Conservation (phyloP, 768 basidiomycete genomes). For the Suillus brevipes region DNA sequence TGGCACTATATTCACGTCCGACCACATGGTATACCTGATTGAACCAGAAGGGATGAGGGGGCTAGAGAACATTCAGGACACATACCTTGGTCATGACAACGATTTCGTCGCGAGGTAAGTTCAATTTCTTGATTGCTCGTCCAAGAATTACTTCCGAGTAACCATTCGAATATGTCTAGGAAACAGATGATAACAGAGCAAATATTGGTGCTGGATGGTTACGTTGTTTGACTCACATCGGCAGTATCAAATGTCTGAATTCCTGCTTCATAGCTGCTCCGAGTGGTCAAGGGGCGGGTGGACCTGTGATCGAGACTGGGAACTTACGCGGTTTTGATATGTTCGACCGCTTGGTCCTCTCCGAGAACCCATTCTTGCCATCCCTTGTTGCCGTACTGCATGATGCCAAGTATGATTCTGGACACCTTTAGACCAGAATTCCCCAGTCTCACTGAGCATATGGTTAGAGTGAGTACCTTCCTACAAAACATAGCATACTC, state of each 20-base stretch:
- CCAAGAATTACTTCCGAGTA: slow-evolving; percentile 67
- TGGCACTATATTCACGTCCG: slow-evolving; percentile 18
- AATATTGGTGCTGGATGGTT: not conserved
- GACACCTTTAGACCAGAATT: slow-evolving; percentile 52
- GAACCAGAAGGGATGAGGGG: not conserved
- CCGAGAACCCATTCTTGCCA: slow-evolving; percentile 57
- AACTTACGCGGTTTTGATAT: slow-evolving; percentile 50
- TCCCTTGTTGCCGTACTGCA: slow-evolving; percentile 44
- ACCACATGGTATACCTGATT: slow-evolving; percentile 44
- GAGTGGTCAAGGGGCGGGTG: not conserved
- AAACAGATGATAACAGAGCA: not conserved
- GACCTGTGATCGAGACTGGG: not conserved
- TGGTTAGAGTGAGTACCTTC: not conserved
- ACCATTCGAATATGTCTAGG: slow-evolving; percentile 64
- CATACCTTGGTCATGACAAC: slow-evolving; percentile 75
- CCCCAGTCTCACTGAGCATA: slow-evolving; percentile 40
- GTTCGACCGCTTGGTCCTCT: slow-evolving; percentile 45
- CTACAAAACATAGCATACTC: slow-evolving; percentile 8
- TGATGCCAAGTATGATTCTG: slow-evolving; percentile 49
- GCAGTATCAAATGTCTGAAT: slow-evolving; percentile 38
- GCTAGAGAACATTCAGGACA: not conserved
- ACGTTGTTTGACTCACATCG: slow-evolving; percentile 22
- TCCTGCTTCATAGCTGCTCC: slow-evolving; percentile 34
- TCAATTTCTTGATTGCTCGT: slow-evolving; percentile 65
- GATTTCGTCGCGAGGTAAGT: slow-evolving; percentile 71